These are phyloP conservation scores for Phylloporus sp. DNA, from an alignment of 768 basidiomycete species.

Conservation along the genomic window DNA sequence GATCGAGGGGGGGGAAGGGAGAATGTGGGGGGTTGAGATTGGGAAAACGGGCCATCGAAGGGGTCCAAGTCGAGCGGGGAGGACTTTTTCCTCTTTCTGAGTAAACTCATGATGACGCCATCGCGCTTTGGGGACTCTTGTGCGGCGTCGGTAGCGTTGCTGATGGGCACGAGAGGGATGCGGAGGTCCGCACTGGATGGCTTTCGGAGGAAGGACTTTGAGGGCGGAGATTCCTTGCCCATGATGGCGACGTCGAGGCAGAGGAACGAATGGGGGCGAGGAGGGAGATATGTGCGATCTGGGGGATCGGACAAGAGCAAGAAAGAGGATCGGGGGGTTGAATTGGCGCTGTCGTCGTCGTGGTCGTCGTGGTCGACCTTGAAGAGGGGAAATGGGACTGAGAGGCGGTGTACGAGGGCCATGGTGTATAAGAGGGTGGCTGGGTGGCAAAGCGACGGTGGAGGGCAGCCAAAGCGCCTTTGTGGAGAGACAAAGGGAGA, in stretches of 20 bases:
- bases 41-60: constrained; percentile 2
- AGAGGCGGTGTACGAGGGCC: constrained; percentile 8
- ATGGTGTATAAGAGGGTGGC: constrained; percentile 20
- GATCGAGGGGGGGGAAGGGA: background rate
- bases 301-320: constrained; percentile 2
- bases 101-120: constrained; percentile 12
- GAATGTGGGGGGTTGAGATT: background rate
- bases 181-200: constrained; percentile 12
- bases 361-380: constrained; percentile 14
- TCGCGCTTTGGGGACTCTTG: constrained; percentile 21
- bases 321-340: constrained; percentile 22
- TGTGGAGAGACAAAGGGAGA: constrained; percentile 27
- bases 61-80: constrained; percentile 7
- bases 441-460: constrained; percentile 21
- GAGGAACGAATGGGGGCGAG: constrained; percentile 18
- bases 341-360: constrained; percentile 8
- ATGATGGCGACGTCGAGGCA: constrained; percentile 28
- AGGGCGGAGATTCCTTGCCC: constrained; percentile 17
- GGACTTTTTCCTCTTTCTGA: constrained; percentile 26
- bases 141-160: background rate
- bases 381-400: constrained; percentile 13
- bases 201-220: constrained; percentile 10
- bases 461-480: constrained; percentile 21
- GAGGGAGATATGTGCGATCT: background rate
- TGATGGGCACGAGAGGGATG: constrained; percentile 8